A percentile compares a stretch with the other conserved stretches of the same genome.
phyloP scores from a whole-genome alignment of 495 filamentous ascomycete genomes.

The Podospora pseudoanserina region DNA sequence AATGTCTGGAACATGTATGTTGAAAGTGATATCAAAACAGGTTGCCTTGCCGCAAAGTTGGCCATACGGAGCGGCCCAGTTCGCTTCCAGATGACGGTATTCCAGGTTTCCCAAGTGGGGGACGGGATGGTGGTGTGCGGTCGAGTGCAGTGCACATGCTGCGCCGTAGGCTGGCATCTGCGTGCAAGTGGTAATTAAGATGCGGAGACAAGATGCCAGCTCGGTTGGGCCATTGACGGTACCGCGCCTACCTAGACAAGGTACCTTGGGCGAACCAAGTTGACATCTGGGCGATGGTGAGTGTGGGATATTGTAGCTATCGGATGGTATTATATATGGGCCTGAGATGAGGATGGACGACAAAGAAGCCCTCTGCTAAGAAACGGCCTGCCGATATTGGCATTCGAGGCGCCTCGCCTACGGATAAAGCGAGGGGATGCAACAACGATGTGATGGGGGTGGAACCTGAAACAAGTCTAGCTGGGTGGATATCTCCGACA shows the following conservation, averaged over 20 bases:
- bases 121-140: background rate
- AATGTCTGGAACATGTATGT: background rate
- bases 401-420: background rate
- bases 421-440: slow-evolving; percentile 2
- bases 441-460: background rate
- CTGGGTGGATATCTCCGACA: slow-evolving; percentile 14
- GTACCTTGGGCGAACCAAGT: background rate
- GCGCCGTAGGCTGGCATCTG: background rate
- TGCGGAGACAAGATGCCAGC: background rate
- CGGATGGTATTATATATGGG: background rate
- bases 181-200: background rate
- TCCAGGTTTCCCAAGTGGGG: background rate
- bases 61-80: background rate
- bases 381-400: slow-evolving; percentile 1
- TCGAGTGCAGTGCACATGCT: too few species aligned
- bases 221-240: background rate
- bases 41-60: slow-evolving; percentile 3
- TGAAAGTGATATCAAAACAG: background rate
- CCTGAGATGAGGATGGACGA: background rate
- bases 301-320: background rate
- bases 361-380: slow-evolving; percentile 1
- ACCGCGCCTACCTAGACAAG: background rate
- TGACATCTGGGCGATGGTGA: background rate
- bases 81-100: background rate
- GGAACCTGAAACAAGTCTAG: slow-evolving; percentile 21